Evolutionary conservation across 2,329 filamentous ascomycete genomes (phyloP).

Genomic region (Hymenoscyphus fructigenus): DNA sequence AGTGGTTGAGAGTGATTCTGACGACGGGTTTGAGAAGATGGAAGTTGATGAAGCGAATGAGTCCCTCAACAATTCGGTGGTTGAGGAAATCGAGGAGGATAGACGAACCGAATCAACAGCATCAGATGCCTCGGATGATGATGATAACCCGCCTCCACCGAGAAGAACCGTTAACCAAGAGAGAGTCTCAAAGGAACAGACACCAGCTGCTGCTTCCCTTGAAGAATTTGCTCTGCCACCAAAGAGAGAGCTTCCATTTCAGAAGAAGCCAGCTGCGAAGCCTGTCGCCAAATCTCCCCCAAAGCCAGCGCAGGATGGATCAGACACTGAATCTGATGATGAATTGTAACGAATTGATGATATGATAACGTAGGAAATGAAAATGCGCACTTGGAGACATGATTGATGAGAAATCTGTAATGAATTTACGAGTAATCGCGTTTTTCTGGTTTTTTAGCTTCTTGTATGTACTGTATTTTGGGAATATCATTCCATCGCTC

Average conservation of each 20-base stretch:
- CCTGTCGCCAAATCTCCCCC: slow-evolving; percentile 7
- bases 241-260: slow-evolving; percentile 22
- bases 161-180: not conserved
- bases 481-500: too few relatives aligned
- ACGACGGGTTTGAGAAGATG: slow-evolving; percentile 52
- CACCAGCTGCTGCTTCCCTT: slow-evolving; percentile 15
- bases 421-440: too few relatives aligned
- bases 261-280: slow-evolving; percentile 20
- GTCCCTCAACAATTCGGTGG: slow-evolving; percentile 20
- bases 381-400: not conserved
- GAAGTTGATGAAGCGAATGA: slow-evolving; percentile 43
- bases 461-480: too few relatives aligned
- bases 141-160: slow-evolving; percentile 11
- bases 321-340: slow-evolving; percentile 35
- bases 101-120: slow-evolving; percentile 25
- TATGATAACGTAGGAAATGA: not conserved
- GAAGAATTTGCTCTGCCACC: slow-evolving; percentile 10
- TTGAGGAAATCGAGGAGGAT: slow-evolving; percentile 23
- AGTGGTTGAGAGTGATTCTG: slow-evolving; percentile 38
- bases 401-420: not conserved
- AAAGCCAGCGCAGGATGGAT: slow-evolving; percentile 22
- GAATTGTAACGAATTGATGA: slow-evolving; percentile 24
- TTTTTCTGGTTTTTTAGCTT: too few relatives aligned
- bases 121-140: slow-evolving; percentile 23
- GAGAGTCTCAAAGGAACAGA: slow-evolving; percentile 5